Evolutionary conservation across 2,329 filamentous ascomycete species (phyloP).

Genomic region (Ceratocystis colombiana): DNA sequence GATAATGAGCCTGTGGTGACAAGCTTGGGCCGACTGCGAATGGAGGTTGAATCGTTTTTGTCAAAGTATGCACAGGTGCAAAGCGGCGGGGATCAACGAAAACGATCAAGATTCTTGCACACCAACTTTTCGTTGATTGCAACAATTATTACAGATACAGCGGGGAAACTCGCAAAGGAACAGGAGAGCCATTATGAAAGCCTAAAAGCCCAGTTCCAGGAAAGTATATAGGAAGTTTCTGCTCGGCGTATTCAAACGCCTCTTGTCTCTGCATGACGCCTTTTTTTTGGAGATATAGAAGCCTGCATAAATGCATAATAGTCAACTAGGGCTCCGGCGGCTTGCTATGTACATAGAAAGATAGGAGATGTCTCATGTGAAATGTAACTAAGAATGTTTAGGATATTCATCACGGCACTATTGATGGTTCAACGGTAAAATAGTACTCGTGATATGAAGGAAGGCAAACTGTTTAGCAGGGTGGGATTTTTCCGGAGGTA

Average conservation of each 20-base stretch:
- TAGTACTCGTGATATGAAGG: not conserved
- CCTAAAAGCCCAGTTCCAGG: slow-evolving; percentile 50
- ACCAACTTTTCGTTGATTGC: slow-evolving; percentile 95
- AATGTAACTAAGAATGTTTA: not conserved
- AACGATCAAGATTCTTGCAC: slow-evolving; percentile 76
- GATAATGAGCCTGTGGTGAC: slow-evolving; percentile 88
- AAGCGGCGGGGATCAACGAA: slow-evolving; percentile 64
- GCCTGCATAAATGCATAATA: slow-evolving; percentile 3
- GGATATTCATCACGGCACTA: not conserved
- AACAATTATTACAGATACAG: slow-evolving; percentile 75
- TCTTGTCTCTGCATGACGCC: not conserved
- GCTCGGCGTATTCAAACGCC: not conserved
- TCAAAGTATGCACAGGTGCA: slow-evolving; percentile 56
- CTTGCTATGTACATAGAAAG: not conserved
- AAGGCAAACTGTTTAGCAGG: slow-evolving; percentile 23
- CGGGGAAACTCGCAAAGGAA: slow-evolving; percentile 63
- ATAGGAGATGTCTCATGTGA: not conserved
- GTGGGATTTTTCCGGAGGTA: slow-evolving; percentile 48
- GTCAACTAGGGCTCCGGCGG: not conserved
- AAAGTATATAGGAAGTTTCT: slow-evolving; percentile 30
- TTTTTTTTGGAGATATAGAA: not conserved
- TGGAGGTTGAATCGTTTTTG: slow-evolving; percentile 76
- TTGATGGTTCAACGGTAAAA: not conserved
- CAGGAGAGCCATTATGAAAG: slow-evolving; percentile 65
- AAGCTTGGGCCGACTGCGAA: slow-evolving; percentile 64